Percentiles rank a stretch among this genome's conserved stretches.
These are phyloP conservation scores for Sporothrix luriei DNA, from an alignment of 2,329 filamentous ascomycete genomes.

Conservation along the genomic window DNA sequence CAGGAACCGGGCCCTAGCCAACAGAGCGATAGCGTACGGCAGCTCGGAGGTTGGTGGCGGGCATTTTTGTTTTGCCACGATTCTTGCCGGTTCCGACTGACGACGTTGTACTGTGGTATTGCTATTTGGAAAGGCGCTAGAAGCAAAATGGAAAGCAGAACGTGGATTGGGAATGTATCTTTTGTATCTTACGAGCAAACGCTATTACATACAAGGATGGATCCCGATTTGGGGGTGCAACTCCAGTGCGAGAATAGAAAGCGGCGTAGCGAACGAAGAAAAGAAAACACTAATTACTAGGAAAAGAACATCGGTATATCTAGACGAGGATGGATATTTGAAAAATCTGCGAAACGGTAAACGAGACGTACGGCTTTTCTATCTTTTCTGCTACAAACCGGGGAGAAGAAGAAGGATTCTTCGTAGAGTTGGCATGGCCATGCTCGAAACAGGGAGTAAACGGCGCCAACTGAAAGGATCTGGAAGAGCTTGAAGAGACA, in stretches of 20 bases:
- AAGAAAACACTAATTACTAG: neutral
- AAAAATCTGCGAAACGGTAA: too few relatives aligned
- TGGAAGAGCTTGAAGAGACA: neutral
- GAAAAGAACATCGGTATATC: neutral
- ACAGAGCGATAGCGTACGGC: slow-evolving; percentile 11
- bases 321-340: too few relatives aligned
- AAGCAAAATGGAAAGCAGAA: slow-evolving; percentile 24
- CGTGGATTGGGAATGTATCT: neutral
- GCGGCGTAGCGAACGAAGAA: neutral
- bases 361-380: slow-evolving; percentile 9
- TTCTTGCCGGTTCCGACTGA: neutral
- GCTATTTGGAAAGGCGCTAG: slow-evolving; percentile 16
- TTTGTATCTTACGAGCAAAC: slow-evolving; percentile 7
- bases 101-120: neutral
- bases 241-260: neutral
- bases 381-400: neutral
- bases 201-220: slow-evolving; percentile 28
- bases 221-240: slow-evolving; percentile 15
- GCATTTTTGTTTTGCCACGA: neutral
- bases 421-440: slow-evolving; percentile 7
- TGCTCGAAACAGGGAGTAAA: neutral
- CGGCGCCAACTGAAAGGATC: neutral
- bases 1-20: neutral
- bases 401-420: neutral
- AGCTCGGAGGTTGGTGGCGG: slow-evolving; percentile 11